Conservation (phyloP, 1,284 basidiomycete species). For the Stereum hirsutum region DNA sequence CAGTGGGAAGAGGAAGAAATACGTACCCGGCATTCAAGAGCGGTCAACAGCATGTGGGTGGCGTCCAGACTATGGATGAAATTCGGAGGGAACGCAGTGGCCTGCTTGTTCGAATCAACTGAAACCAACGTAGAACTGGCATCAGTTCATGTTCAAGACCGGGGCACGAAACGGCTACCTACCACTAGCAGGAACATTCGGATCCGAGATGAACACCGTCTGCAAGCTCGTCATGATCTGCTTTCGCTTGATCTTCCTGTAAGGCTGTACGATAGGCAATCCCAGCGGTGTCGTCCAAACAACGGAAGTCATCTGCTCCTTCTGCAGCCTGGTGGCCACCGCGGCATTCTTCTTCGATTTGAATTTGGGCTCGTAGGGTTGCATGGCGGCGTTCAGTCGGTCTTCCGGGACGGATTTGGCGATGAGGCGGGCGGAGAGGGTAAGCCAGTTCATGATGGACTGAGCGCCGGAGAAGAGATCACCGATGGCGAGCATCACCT, state of each 20-base stretch:
- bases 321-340: slow-evolving; percentile 36
- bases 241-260: slow-evolving; percentile 78
- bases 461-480: slow-evolving; percentile 91
- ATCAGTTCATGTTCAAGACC: not conserved
- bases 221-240: slow-evolving; percentile 85
- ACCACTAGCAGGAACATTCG: slow-evolving; percentile 69
- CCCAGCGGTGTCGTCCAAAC: slow-evolving; percentile 96
- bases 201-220: slow-evolving; percentile 91
- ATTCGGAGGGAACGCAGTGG: slow-evolving; percentile 97
- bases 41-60: slow-evolving; percentile 98
- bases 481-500: slow-evolving; percentile 81
- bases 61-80: slow-evolving; percentile 98
- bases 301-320: slow-evolving; percentile 93
- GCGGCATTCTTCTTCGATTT: slow-evolving; percentile 4
- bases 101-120: slow-evolving; percentile 86
- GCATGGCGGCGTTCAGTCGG: slow-evolving; percentile 49
- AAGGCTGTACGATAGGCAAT: slow-evolving; percentile 94
- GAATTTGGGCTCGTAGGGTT: slow-evolving; percentile 17
- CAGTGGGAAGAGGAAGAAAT: not conserved
- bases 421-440: slow-evolving; percentile 75
- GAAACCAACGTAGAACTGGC: slow-evolving; percentile 4
- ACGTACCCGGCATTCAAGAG: slow-evolving; percentile 79
- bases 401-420: slow-evolving; percentile 80
- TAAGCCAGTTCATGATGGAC: slow-evolving; percentile 90
- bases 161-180: slow-evolving; percentile 9